Percentiles rank a stretch among this genome's conserved stretches.
phyloP scores from a whole-genome alignment of 768 basidiomycete species.

The Tricholoma saponaceum region DNA sequence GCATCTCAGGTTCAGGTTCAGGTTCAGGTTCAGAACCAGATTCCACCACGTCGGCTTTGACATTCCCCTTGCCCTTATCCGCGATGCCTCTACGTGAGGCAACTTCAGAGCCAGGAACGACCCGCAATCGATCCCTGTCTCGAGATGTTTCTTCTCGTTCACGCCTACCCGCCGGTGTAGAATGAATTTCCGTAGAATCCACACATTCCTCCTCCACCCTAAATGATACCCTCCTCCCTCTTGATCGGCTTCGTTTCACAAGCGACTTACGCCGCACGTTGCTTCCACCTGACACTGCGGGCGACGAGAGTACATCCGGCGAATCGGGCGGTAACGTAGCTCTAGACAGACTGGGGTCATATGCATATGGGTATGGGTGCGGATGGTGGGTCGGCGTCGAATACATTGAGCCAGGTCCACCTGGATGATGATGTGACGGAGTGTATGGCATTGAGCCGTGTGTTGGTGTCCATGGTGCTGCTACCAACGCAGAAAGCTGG shows the following conservation, averaged over 20 bases:
- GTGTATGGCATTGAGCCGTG: slow-evolving; percentile 22
- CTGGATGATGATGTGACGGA: slow-evolving; percentile 25
- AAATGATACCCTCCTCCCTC: slow-evolving; percentile 58
- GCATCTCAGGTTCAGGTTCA: slow-evolving; percentile 2
- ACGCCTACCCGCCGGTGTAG: not conserved
- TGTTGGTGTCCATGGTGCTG: slow-evolving; percentile 20
- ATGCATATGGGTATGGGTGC: slow-evolving; percentile 34
- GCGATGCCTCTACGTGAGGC: not conserved
- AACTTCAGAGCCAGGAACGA: not conserved
- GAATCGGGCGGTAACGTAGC: slow-evolving; percentile 53
- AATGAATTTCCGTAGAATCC: slow-evolving; percentile 9
- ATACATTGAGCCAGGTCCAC: slow-evolving; percentile 19
- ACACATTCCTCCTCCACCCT: slow-evolving; percentile 26
- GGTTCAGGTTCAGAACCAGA: not conserved
- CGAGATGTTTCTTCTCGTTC: not conserved
- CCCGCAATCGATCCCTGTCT: not conserved
- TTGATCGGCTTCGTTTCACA: slow-evolving; percentile 47
- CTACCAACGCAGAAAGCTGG: slow-evolving; percentile 30
- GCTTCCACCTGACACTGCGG: slow-evolving; percentile 22
- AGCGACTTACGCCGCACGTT: slow-evolving; percentile 29
- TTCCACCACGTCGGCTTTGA: not conserved
- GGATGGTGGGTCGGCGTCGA: slow-evolving; percentile 35
- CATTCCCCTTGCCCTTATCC: slow-evolving; percentile 12
- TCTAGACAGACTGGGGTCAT: slow-evolving; percentile 41
- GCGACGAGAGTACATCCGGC: slow-evolving; percentile 36